Percentiles rank a stretch among this genome's conserved stretches.
phyloP scores from a whole-genome alignment of 768 basidiomycete species.

The Leccinum rimulosum region DNA sequence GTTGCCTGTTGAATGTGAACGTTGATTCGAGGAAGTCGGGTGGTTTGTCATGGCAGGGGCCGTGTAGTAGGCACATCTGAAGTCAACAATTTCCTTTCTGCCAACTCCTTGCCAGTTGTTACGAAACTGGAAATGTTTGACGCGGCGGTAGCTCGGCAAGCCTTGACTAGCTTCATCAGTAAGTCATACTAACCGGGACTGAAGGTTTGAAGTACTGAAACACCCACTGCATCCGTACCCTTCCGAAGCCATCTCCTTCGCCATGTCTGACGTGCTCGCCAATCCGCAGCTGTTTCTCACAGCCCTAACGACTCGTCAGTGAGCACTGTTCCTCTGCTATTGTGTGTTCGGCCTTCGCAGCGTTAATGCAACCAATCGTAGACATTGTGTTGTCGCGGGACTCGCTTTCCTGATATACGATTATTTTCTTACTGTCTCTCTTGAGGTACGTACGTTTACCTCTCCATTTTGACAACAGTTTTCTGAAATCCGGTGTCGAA shows the following conservation, averaged over 20 bases:
- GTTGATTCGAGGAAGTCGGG: no score
- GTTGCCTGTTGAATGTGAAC: no score
- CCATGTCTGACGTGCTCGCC: neutral
- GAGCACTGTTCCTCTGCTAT: neutral
- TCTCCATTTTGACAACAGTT: neutral
- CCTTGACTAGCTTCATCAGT: no score
- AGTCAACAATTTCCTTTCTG: no score
- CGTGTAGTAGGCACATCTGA: no score
- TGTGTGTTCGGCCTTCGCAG: neutral
- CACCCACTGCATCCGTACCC: neutral
- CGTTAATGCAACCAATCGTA: neutral
- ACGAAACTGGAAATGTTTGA: no score
- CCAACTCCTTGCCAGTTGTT: no score
- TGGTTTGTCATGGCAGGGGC: no score
- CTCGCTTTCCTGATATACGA: slow-evolving; percentile 3
- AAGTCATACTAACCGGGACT: no score
- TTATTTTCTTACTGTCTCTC: slow-evolving; percentile 11
- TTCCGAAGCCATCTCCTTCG: neutral
- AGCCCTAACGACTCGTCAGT: neutral
- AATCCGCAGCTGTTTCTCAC: neutral
- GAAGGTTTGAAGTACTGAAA: no score
- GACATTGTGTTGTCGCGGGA: neutral
- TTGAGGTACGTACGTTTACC: slow-evolving; percentile 10
- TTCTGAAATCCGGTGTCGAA: neutral
- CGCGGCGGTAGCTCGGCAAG: no score